Percentiles rank a stretch among this genome's conserved stretches.
Evolutionary conservation across 345 rosid species (phyloP).

Genomic region (Syzygium grande): DNA sequence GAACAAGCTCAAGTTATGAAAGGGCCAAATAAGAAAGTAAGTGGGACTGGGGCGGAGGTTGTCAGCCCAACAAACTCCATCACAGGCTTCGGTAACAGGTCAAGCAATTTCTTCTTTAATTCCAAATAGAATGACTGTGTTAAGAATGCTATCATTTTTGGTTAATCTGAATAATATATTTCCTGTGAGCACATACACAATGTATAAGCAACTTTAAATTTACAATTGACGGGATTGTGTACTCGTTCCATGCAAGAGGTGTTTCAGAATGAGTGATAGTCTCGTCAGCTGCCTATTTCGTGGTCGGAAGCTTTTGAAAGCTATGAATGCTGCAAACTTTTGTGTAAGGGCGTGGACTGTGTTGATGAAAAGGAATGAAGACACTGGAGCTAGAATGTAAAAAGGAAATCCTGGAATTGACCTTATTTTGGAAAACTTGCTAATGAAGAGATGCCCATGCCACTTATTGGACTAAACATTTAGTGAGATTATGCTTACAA

Average conservation of each 20-base stretch:
- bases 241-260: background rate
- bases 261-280: background rate
- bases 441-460: background rate
- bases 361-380: background rate
- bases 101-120: background rate
- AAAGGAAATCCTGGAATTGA: background rate
- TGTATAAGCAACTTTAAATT: background rate
- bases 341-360: background rate
- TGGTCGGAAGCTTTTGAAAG: background rate
- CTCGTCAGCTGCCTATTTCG: background rate
- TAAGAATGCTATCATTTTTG: background rate
- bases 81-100: background rate
- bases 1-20: background rate
- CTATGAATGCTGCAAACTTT: background rate
- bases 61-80: background rate
- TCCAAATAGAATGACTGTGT: background rate
- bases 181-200: background rate
- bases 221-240: background rate
- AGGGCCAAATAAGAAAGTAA: background rate
- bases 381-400: background rate
- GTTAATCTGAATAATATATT: background rate
- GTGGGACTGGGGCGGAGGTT: background rate
- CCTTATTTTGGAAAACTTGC: background rate
- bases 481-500: too few relatives aligned
- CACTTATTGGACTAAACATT: background rate